phyloP scores from a whole-genome alignment of 495 filamentous ascomycete genomes.

The Xylaria palmicola region DNA sequence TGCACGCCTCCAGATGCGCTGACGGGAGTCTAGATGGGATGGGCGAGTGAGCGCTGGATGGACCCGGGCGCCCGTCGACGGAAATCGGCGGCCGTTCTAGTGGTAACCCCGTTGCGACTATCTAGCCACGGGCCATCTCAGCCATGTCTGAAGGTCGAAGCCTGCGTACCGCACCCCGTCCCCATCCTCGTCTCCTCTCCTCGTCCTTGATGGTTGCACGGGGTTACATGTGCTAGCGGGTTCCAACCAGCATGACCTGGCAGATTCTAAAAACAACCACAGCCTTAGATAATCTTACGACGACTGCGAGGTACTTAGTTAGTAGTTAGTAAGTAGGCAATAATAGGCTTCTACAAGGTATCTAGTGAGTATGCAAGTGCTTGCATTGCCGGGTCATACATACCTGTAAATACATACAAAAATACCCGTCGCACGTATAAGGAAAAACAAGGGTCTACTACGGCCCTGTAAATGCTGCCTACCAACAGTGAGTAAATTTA shows the following conservation, averaged over 20 bases:
- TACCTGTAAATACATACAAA: too few species aligned
- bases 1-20: too few species aligned
- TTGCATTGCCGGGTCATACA: too few species aligned
- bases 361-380: too few species aligned
- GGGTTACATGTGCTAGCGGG: not conserved
- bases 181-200: not conserved
- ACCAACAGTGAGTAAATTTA: too few species aligned
- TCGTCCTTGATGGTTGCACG: not conserved
- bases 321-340: too few species aligned
- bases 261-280: conserved; percentile 11
- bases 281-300: not conserved
- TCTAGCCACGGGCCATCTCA: not conserved
- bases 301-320: too few species aligned
- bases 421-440: too few species aligned
- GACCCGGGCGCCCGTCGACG: conserved; percentile 1
- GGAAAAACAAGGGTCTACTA: too few species aligned
- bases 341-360: too few species aligned
- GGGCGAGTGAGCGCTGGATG: not conserved
- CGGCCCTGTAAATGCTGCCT: too few species aligned
- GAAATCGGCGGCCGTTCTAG: conserved; percentile 7
- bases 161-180: not conserved
- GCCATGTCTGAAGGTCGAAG: not conserved
- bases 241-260: not conserved
- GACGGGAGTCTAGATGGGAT: not conserved
- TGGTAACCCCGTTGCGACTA: not conserved